Evolutionary conservation across 305 asterid genomes (phyloP).

Genomic region (Solanum hybrid): DNA sequence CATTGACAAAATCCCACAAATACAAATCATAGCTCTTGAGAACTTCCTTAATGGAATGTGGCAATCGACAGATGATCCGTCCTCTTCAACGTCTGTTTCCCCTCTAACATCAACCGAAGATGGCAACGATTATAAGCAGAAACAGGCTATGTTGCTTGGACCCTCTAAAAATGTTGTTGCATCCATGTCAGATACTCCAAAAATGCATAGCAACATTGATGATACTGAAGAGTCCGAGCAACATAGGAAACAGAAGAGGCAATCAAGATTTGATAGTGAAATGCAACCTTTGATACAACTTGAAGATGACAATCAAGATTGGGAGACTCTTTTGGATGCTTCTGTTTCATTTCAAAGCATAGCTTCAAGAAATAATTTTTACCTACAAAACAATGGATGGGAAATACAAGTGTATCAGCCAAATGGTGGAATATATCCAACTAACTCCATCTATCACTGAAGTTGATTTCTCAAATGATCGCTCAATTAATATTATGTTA

Average conservation of each 20-base stretch:
- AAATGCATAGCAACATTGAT: neutral
- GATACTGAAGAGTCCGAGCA: neutral
- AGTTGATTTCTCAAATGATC: neutral
- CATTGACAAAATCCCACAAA: conserved; percentile 44
- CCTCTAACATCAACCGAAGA: conserved; percentile 17
- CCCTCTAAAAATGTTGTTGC: neutral
- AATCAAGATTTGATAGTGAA: conserved; percentile 12
- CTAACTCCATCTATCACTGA: conserved; percentile 20
- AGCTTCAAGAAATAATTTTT: conserved; percentile 8
- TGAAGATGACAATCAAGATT: conserved; percentile 28
- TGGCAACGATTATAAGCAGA: neutral
- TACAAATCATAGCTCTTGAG: conserved; percentile 52
- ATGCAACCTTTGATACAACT: conserved; percentile 40
- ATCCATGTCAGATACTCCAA: neutral
- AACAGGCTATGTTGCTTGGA: neutral
- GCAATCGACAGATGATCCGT: conserved; percentile 37
- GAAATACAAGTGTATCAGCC: neutral
- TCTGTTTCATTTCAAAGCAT: conserved; percentile 24
- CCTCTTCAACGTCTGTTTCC: conserved; percentile 33
- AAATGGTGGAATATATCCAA: conserved; percentile 16
- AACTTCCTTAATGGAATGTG: conserved; percentile 55
- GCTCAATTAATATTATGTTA: neutral
- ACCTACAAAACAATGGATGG: neutral
- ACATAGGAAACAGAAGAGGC: neutral
- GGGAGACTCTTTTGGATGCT: conserved; percentile 67